A percentile compares a stretch with the other conserved stretches of the same genome.
These are phyloP conservation scores for Termitomyces sp. DNA, from an alignment of 1,284 basidiomycete genomes.

Conservation along the genomic window DNA sequence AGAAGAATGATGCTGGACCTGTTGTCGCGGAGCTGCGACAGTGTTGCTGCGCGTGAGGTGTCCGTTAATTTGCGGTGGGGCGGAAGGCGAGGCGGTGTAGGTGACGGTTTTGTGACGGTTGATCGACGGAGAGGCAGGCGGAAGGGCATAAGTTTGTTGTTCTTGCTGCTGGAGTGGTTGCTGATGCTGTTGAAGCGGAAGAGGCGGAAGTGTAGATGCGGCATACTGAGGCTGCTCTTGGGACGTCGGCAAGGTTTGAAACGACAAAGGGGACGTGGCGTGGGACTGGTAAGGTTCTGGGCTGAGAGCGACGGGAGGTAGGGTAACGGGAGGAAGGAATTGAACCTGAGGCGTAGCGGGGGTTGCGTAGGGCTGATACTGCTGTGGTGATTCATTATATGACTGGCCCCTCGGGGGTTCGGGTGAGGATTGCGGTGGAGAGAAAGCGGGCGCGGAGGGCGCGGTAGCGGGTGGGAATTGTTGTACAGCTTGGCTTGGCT, in stretches of 20 bases:
- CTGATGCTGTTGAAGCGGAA: slow-evolving; percentile 6
- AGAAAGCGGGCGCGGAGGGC: slow-evolving; percentile 12
- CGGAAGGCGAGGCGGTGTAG: slow-evolving; percentile 22
- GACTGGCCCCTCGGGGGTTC: slow-evolving; percentile 17
- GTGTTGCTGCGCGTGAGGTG: slow-evolving; percentile 41
- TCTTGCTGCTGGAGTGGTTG: slow-evolving; percentile 18
- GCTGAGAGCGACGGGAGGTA: slow-evolving; percentile 22
- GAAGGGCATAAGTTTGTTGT: slow-evolving; percentile 14
- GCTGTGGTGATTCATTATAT: slow-evolving; percentile 6
- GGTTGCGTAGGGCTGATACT: slow-evolving; percentile 8
- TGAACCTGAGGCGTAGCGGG: slow-evolving; percentile 7
- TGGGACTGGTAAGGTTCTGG: slow-evolving; percentile 17
- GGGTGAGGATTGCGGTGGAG: slow-evolving; percentile 14
- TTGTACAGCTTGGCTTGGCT: slow-evolving; percentile 13
- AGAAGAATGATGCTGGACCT: slow-evolving; percentile 23
- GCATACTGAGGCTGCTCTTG: slow-evolving; percentile 12
- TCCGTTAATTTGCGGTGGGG: slow-evolving; percentile 15
- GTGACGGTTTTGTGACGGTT: slow-evolving; percentile 17
- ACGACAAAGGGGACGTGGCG: slow-evolving; percentile 11
- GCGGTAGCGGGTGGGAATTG: slow-evolving; percentile 18
- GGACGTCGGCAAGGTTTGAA: slow-evolving; percentile 10
- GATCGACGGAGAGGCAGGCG: slow-evolving; percentile 11
- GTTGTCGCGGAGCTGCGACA: slow-evolving; percentile 23
- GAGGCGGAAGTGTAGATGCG: slow-evolving; percentile 16
- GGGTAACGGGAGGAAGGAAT: slow-evolving; percentile 1